Evolutionary conservation across 495 filamentous ascomycete genomes (phyloP).

Genomic region (Aspergillus campestris): DNA sequence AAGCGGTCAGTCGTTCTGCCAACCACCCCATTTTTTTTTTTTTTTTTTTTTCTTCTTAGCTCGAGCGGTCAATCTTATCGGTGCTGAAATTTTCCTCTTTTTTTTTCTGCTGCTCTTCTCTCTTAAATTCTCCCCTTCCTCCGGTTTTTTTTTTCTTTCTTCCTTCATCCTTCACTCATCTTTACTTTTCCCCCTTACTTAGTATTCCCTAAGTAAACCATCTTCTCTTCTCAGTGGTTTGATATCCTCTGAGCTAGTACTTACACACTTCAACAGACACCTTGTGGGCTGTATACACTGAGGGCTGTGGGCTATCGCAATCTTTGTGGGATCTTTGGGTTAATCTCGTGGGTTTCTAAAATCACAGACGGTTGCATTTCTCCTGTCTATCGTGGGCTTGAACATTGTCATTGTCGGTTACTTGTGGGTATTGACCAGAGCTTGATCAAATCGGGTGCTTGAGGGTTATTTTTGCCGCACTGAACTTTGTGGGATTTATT

Average conservation of each 20-base stretch:
- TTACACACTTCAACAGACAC: slow-evolving; percentile 35
- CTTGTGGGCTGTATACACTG: slow-evolving; percentile 41
- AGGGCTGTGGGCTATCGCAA: slow-evolving; percentile 42
- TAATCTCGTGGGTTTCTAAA: slow-evolving; percentile 35
- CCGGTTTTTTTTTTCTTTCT: slow-evolving; percentile 5
- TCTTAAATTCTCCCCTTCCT: slow-evolving; percentile 5
- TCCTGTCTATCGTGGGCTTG: slow-evolving; percentile 42
- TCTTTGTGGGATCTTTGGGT: slow-evolving; percentile 36
- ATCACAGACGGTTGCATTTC: slow-evolving; percentile 36
- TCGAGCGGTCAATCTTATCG: slow-evolving; percentile 13
- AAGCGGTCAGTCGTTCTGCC: slow-evolving; percentile 30
- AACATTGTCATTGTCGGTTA: slow-evolving; percentile 41
- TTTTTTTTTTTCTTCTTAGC: slow-evolving; percentile 28
- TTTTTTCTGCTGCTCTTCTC: slow-evolving; percentile 7
- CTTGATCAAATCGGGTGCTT: slow-evolving; percentile 33
- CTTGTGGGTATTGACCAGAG: slow-evolving; percentile 32
- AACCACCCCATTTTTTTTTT: slow-evolving; percentile 29
- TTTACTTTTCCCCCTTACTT: slow-evolving; percentile 12
- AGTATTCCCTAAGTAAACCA: slow-evolving; percentile 7
- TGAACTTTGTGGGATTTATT: slow-evolving; percentile 11
- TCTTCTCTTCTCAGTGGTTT: slow-evolving; percentile 26
- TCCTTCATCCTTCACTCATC: slow-evolving; percentile 6
- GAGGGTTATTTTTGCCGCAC: slow-evolving; percentile 41
- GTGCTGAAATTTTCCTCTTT: slow-evolving; percentile 18
- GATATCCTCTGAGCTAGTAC: too few species aligned